These are phyloP conservation scores for Leptodermis oblonga DNA, from an alignment of 257 asterid species.

Conservation along the genomic window DNA sequence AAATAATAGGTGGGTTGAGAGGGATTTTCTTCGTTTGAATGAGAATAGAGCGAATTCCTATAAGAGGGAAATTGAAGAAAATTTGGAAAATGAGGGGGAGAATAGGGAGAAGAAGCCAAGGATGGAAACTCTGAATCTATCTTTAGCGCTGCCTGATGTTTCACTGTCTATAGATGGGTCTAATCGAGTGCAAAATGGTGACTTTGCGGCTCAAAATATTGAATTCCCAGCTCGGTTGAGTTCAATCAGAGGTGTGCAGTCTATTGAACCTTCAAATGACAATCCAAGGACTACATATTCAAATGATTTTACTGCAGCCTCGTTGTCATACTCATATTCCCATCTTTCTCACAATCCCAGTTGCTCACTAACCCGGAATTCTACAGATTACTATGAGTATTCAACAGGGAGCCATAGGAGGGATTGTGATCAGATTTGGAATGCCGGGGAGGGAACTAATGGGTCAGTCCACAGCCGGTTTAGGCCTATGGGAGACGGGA, in stretches of 20 bases:
- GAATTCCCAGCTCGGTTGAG: conserved; percentile 54
- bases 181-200: conserved; percentile 53
- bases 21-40: conserved; percentile 77
- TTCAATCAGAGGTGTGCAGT: conserved; percentile 65
- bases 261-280: conserved; percentile 57
- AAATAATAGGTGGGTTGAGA: conserved; percentile 52
- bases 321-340: conserved; percentile 67
- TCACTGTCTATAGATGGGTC: conserved; percentile 74
- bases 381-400: conserved; percentile 59
- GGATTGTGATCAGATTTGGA: conserved; percentile 77
- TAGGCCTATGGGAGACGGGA: conserved; percentile 84
- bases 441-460: conserved; percentile 89
- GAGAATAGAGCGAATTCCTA: conserved; percentile 47
- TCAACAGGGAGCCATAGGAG: conserved; percentile 59
- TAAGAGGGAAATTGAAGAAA: conserved; percentile 57
- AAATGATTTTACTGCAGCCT: conserved; percentile 76
- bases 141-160: conserved; percentile 74
- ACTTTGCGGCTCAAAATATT: conserved; percentile 41
- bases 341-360: conserved; percentile 88
- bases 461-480: conserved; percentile 88
- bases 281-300: conserved; percentile 65
- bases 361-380: conserved; percentile 77
- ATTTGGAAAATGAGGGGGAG: conserved; percentile 40
- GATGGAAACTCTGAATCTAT: conserved; percentile 75
- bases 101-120: conserved; percentile 68